Percentiles rank a stretch among this genome's conserved stretches.
phyloP scores from a whole-genome alignment of 805 yeast species.

The Pichia kluyveri region DNA sequence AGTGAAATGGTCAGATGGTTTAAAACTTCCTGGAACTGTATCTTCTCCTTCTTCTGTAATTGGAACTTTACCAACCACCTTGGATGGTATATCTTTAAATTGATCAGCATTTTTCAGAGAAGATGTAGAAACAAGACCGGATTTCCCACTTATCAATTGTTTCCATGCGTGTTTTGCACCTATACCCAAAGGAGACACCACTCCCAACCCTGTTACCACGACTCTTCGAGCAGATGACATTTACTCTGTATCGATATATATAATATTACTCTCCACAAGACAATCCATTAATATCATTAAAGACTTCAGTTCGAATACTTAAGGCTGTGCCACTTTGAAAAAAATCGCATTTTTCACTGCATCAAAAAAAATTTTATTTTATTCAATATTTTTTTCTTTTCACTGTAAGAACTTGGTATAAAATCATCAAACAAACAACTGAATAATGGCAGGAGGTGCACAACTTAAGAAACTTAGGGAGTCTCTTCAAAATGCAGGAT shows the following conservation, averaged over 20 bases:
- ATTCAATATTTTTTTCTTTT: too few species aligned
- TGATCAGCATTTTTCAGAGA: conserved; percentile 33
- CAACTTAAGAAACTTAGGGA: conserved; percentile 79
- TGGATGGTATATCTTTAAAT: conserved; percentile 52
- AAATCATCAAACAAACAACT: too few species aligned
- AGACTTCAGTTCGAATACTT: too few species aligned
- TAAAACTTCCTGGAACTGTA: conserved; percentile 30
- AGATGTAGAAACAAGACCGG: conserved; percentile 53
- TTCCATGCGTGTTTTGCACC: conserved; percentile 51
- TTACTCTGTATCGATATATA: neutral
- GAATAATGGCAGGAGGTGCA: conserved; percentile 54
- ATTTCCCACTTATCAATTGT: conserved; percentile 37
- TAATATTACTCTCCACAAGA: too few species aligned
- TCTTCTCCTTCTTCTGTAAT: conserved; percentile 29
- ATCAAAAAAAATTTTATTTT: too few species aligned
- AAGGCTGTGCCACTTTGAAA: too few species aligned
- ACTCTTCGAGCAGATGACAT: conserved; percentile 39
- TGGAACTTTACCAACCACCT: conserved; percentile 73
- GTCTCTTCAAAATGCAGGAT: conserved; percentile 65
- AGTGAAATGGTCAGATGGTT: conserved; percentile 40
- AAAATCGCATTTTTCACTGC: too few species aligned
- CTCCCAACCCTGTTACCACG: conserved; percentile 87
- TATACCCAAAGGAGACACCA: conserved; percentile 79
- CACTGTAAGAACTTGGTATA: too few species aligned
- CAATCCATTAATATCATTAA: neutral